Percentiles rank a stretch among this genome's conserved stretches.
Conservation (phyloP, 78 protist genomes). For the Creolimax fragrantissima region DNA sequence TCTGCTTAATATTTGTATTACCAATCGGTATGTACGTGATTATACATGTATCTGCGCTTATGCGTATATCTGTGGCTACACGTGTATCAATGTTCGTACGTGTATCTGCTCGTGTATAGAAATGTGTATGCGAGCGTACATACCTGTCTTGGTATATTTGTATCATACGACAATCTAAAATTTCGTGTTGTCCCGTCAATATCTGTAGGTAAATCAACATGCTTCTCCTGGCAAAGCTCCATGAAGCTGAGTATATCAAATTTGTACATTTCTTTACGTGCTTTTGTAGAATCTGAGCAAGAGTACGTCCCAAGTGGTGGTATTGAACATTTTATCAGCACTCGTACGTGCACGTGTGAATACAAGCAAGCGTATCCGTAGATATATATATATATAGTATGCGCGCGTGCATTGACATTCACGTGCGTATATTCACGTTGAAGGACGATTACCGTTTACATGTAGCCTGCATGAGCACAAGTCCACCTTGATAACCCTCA, state of each 20-base stretch:
- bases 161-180: neutral
- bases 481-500: too few relatives aligned
- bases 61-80: neutral
- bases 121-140: neutral
- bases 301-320: too few relatives aligned
- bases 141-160: neutral
- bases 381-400: neutral
- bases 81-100: neutral
- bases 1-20: too few relatives aligned
- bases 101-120: neutral
- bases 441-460: neutral
- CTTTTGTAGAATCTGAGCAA: too few relatives aligned
- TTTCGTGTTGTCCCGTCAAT: too few relatives aligned
- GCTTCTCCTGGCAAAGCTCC: neutral
- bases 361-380: neutral
- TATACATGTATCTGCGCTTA: neutral
- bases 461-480: too few relatives aligned
- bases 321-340: too few relatives aligned
- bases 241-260: neutral
- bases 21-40: too few relatives aligned
- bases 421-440: neutral
- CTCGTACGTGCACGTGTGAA: neutral
- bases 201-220: neutral
- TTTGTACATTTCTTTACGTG: neutral
- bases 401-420: neutral